Conservation (phyloP, 306 rosid species). For the Ormosia semicastrata region DNA sequence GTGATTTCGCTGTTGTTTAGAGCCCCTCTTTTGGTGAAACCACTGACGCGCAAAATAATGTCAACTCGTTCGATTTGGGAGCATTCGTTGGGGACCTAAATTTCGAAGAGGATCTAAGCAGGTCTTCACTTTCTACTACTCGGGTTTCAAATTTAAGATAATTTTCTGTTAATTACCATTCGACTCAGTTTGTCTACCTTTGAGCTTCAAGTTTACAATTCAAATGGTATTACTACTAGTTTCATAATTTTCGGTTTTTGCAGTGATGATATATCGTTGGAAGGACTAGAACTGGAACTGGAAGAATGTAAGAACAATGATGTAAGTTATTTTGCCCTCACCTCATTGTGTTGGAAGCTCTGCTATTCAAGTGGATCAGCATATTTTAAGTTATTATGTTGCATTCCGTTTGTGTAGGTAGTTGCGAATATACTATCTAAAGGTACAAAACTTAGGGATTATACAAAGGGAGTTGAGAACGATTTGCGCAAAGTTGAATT, state of each 20-base stretch:
- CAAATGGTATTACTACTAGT: neutral
- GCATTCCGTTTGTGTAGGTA: constrained; percentile 50
- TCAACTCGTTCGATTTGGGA: constrained; percentile 61
- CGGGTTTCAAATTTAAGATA: neutral
- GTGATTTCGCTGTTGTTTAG: constrained; percentile 29
- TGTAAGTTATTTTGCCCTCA: constrained; percentile 39
- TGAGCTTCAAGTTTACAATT: neutral
- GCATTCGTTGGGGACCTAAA: constrained; percentile 80
- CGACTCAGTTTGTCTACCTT: neutral
- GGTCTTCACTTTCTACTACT: constrained; percentile 33
- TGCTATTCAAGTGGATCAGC: neutral
- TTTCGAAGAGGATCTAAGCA: constrained; percentile 75
- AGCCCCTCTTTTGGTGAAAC: constrained; percentile 40
- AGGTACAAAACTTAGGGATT: constrained; percentile 84
- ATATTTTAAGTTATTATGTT: neutral
- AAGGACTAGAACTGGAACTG: constrained; percentile 90
- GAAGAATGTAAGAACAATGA: constrained; percentile 86
- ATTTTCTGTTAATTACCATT: neutral
- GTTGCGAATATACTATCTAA: constrained; percentile 85
- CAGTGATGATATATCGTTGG: constrained; percentile 85
- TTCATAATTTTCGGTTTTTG: constrained; percentile 16
- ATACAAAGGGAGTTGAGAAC: constrained; percentile 91
- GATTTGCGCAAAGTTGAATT: constrained; percentile 91
- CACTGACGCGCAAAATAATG: constrained; percentile 40
- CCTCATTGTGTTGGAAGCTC: neutral